phyloP scores from a whole-genome alignment of 2,329 filamentous ascomycete genomes.

The Apiospora rasikravindrae region DNA sequence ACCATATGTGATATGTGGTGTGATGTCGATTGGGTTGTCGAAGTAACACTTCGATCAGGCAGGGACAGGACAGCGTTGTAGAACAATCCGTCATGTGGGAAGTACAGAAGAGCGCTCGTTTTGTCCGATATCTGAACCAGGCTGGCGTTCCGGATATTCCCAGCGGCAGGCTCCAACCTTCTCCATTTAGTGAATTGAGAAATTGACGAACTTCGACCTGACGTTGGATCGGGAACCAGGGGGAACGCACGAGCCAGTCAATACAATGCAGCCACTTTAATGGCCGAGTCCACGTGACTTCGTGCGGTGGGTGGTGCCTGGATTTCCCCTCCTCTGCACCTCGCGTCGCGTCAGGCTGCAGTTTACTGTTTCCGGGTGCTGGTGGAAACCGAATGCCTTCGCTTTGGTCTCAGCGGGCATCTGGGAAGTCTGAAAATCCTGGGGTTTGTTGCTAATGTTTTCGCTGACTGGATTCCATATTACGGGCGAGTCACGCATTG shows the following conservation, averaged over 20 bases:
- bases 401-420: not conserved
- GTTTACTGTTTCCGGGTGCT: not conserved
- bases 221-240: constrained; percentile 13
- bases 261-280: constrained; percentile 11
- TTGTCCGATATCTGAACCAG: not conserved
- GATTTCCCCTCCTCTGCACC: not conserved
- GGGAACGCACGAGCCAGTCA: constrained; percentile 12
- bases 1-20: not conserved
- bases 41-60: not conserved
- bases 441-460: not conserved
- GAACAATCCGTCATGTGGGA: not conserved
- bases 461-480: not conserved
- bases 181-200: not conserved
- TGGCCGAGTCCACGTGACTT: not conserved
- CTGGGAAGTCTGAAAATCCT: not conserved
- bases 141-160: not conserved
- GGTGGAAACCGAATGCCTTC: not conserved
- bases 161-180: constrained; percentile 10
- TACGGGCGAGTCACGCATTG: not conserved
- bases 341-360: constrained; percentile 2
- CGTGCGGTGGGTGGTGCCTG: not conserved
- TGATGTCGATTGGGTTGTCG: not conserved
- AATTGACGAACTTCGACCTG: constrained; percentile 2
- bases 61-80: not conserved
- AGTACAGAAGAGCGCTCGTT: not conserved